These are phyloP conservation scores for Pleurotus cornucopiae DNA, from an alignment of 768 basidiomycete genomes.

Conservation along the genomic window DNA sequence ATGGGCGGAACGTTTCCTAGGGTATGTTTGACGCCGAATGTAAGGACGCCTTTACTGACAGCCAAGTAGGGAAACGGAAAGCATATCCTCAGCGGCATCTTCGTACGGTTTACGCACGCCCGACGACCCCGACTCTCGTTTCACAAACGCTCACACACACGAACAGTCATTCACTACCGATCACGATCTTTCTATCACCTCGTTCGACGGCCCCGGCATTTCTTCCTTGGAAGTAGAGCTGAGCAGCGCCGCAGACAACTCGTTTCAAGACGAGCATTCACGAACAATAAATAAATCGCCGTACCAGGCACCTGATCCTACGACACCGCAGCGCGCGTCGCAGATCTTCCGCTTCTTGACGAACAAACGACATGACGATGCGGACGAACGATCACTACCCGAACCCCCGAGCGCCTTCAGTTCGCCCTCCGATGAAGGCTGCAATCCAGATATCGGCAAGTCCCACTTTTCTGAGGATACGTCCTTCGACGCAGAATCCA, in stretches of 20 bases:
- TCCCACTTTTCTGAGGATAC: slow-evolving; percentile 15
- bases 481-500: slow-evolving; percentile 11
- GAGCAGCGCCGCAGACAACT: slow-evolving; percentile 43
- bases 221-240: slow-evolving; percentile 77
- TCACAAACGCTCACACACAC: slow-evolving; percentile 27
- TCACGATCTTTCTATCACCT: slow-evolving; percentile 37
- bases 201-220: slow-evolving; percentile 42
- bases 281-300: slow-evolving; percentile 17
- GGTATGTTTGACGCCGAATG: slow-evolving; percentile 33
- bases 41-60: background rate
- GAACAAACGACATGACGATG: slow-evolving; percentile 35
- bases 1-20: slow-evolving; percentile 76
- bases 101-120: slow-evolving; percentile 51
- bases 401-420: slow-evolving; percentile 36
- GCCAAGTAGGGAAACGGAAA: slow-evolving; percentile 39
- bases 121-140: slow-evolving; percentile 36
- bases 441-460: slow-evolving; percentile 9
- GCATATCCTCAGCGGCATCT: slow-evolving; percentile 36
- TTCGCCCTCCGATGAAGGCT: slow-evolving; percentile 31
- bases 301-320: slow-evolving; percentile 32
- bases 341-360: slow-evolving; percentile 74
- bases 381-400: slow-evolving; percentile 33
- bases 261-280: slow-evolving; percentile 10
- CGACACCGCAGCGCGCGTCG: slow-evolving; percentile 64
- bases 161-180: slow-evolving; percentile 42